A percentile compares a stretch with the other conserved stretches of the same genome.
phyloP scores from a whole-genome alignment of 2,329 filamentous ascomycete genomes.

The Mollisia scopiformis region DNA sequence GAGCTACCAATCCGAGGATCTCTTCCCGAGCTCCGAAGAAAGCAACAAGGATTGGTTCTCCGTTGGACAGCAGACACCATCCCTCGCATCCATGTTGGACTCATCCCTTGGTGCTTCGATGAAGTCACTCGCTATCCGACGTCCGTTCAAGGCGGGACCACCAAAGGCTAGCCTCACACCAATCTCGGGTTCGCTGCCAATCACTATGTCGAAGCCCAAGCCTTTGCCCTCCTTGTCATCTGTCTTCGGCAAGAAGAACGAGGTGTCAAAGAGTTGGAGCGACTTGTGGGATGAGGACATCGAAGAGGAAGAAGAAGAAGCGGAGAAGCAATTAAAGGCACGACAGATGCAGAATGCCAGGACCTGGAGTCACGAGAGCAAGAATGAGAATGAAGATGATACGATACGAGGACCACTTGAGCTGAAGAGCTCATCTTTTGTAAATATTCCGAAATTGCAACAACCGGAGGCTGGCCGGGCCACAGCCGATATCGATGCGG shows the following conservation, averaged over 20 bases:
- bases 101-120: slow-evolving; percentile 82
- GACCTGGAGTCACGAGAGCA: slow-evolving; percentile 71
- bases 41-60: slow-evolving; percentile 78
- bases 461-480: slow-evolving; percentile 42
- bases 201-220: slow-evolving; percentile 77
- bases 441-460: slow-evolving; percentile 48
- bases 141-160: slow-evolving; percentile 46
- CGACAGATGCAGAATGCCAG: slow-evolving; percentile 67
- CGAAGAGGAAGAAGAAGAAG: slow-evolving; percentile 73
- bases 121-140: slow-evolving; percentile 67
- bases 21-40: slow-evolving; percentile 79
- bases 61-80: slow-evolving; percentile 75
- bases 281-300: slow-evolving; percentile 95
- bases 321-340: slow-evolving; percentile 64
- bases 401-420: slow-evolving; percentile 54
- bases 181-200: slow-evolving; percentile 73
- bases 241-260: slow-evolving; percentile 77
- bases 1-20: slow-evolving; percentile 75
- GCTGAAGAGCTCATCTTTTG: slow-evolving; percentile 53
- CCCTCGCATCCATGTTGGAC: slow-evolving; percentile 81
- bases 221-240: slow-evolving; percentile 64
- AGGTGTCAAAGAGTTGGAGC: slow-evolving; percentile 98
- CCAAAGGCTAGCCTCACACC: slow-evolving; percentile 57
- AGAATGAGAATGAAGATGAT: slow-evolving; percentile 48
- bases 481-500: slow-evolving; percentile 58